These are phyloP conservation scores for Apiotrichum mycotoxinovorans DNA, from an alignment of 1,284 basidiomycete species.

Conservation along the genomic window DNA sequence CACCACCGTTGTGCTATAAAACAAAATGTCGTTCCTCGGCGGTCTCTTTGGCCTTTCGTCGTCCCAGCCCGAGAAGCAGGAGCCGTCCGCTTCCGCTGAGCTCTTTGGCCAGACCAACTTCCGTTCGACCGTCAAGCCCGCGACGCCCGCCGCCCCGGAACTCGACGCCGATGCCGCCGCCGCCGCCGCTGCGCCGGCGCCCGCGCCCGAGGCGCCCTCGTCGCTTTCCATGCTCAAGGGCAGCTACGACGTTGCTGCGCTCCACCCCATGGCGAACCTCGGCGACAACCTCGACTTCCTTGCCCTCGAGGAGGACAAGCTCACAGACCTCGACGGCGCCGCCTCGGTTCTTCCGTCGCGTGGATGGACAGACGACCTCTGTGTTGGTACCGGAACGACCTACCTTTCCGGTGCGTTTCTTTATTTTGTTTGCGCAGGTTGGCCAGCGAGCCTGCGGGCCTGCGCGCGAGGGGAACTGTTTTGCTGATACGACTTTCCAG, in stretches of 20 bases:
- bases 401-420: slow-evolving; percentile 84
- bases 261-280: slow-evolving; percentile 85
- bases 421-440: slow-evolving; percentile 58
- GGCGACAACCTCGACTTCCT: slow-evolving; percentile 82
- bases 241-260: slow-evolving; percentile 79
- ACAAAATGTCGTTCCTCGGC: slow-evolving; percentile 46
- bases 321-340: slow-evolving; percentile 77
- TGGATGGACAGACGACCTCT: slow-evolving; percentile 98
- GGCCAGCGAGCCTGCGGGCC: too few species aligned
- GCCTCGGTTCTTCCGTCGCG: slow-evolving; percentile 82
- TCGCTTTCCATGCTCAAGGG: slow-evolving; percentile 78
- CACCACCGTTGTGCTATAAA: background rate
- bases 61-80: slow-evolving; percentile 15
- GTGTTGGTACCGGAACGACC: slow-evolving; percentile 98
- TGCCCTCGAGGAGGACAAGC: slow-evolving; percentile 88
- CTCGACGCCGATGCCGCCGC: slow-evolving; percentile 4
- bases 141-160: slow-evolving; percentile 14
- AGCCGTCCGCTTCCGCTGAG: slow-evolving; percentile 36
- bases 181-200: slow-evolving; percentile 14
- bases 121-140: slow-evolving; percentile 30
- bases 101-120: slow-evolving; percentile 44
- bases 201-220: slow-evolving; percentile 50
- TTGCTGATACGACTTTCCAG: slow-evolving; percentile 61
- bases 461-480: too few species aligned
- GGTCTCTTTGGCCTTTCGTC: slow-evolving; percentile 35